Base-by-base conservation (phyloP, 495 filamentous ascomycete species). In the Pyrenopolyporus hunteri region DNA sequence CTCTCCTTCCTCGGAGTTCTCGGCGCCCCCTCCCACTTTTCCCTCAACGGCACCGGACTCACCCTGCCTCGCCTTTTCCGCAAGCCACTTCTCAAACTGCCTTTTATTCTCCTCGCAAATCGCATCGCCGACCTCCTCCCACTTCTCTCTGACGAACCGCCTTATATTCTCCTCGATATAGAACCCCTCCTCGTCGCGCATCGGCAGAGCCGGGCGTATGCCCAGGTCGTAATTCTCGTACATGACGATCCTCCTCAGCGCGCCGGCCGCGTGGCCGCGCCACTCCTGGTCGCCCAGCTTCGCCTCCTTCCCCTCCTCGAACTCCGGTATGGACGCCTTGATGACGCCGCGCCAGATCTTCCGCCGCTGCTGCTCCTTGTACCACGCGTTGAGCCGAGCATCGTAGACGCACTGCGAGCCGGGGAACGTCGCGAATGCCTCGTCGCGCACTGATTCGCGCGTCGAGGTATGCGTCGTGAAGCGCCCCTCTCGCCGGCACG, bases 201-300 rank as follows among this genome's bases (percentile, higher is more conserved):
- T 46, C 0, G 67, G 19, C 4, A 23, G 28, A 0, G 67, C 20
- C 3, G 67, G 61, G 2, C 28, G 20, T 16, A 69, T 50, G 0
- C 72, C 76, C 4, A 76, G 70, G 5, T 55, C 71, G 1, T 47
- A 5, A 46, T 78, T 71, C 5, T 65, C 73, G 6, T 67, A 48
- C 48, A 79, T 36, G 20, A 79, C 42, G 42, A 79, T 78, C 57
- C 74, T 71, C 61, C 59, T 63, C 52, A 81, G 28, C 37, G 71
- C 71, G 13, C 42, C 40, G 19, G 67, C 37, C 57, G 73, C 26
- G 40, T 64, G 57, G 7, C 67, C 46, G 10, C 71, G 68, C 20
- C 40, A 57, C 6, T 56, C 23, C 5, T 19, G 32, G 0, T 73
- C 57, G 9, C 14, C 23, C 3, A 20, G 17, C 14, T n/a, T 14